phyloP scores from a whole-genome alignment of 2,329 filamentous ascomycete genomes.

The Epichloe hybrida region DNA sequence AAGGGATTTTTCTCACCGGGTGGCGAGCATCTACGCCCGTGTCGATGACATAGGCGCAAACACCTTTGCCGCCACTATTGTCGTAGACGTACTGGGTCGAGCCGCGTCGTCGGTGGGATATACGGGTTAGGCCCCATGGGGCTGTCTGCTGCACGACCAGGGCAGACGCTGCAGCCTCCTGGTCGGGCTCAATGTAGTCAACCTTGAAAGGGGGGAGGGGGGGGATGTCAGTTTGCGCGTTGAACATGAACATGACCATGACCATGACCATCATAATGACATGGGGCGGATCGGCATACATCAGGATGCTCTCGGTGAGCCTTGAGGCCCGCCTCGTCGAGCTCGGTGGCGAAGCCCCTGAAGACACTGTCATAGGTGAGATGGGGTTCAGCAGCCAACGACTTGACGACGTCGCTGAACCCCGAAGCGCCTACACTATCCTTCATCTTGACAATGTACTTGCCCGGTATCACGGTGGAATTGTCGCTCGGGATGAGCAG shows the following conservation, averaged over 20 bases:
- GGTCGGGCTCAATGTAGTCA: constrained; percentile 25
- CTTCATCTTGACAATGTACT: constrained; percentile 18
- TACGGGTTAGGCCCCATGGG: constrained; percentile 23
- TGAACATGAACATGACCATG: background rate
- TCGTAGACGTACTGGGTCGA: constrained; percentile 20
- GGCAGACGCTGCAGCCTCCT: constrained; percentile 4
- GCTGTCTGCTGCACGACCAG: constrained; percentile 19
- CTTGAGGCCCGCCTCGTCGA: constrained; percentile 9
- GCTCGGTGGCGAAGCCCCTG: constrained; percentile 12
- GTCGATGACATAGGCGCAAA: constrained; percentile 29
- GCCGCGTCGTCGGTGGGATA: constrained; percentile 17
- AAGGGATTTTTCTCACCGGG: constrained; percentile 13
- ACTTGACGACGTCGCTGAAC: constrained; percentile 7
- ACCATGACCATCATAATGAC: background rate
- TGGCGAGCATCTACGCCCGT: constrained; percentile 23
- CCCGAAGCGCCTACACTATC: constrained; percentile 5
- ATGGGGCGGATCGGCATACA: constrained; percentile 4
- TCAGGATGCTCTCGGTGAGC: constrained; percentile 12
- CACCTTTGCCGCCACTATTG: constrained; percentile 19
- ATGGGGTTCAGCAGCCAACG: constrained; percentile 10
- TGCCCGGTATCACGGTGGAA: constrained; percentile 10
- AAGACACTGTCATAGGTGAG: constrained; percentile 12
- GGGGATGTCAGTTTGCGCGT: background rate
- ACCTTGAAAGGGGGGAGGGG: constrained; percentile 9
- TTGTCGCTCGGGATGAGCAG: constrained; percentile 6